These are phyloP conservation scores for Neonectria punicea DNA, from an alignment of 2,329 filamentous ascomycete genomes.

Conservation along the genomic window DNA sequence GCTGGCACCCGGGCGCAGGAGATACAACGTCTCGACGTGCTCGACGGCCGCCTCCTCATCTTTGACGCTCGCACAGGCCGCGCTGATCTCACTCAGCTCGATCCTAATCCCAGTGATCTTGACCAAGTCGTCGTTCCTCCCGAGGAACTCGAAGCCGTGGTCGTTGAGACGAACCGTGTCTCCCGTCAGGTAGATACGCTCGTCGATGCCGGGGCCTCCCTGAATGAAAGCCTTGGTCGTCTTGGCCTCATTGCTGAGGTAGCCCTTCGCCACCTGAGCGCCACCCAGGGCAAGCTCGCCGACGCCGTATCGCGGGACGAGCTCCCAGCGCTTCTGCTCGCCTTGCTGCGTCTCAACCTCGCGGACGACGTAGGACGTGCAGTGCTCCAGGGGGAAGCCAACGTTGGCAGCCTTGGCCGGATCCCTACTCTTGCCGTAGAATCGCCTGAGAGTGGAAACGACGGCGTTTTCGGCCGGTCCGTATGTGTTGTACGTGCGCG, in stretches of 20 bases:
- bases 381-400: conserved; percentile 36
- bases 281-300: conserved; percentile 73
- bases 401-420: conserved; percentile 38
- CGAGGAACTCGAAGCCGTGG: conserved; percentile 36
- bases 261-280: conserved; percentile 52
- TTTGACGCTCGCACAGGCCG: conserved; percentile 31
- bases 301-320: conserved; percentile 65
- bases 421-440: conserved; percentile 33
- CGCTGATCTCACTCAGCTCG: conserved; percentile 44
- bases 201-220: conserved; percentile 24
- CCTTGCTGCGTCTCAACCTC: background rate
- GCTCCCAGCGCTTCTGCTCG: conserved; percentile 27
- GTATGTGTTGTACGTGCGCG: conserved; percentile 40
- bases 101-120: conserved; percentile 41
- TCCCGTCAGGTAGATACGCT: conserved; percentile 47
- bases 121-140: conserved; percentile 36
- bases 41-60: conserved; percentile 47
- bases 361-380: background rate
- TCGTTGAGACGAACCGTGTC: conserved; percentile 45
- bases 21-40: conserved; percentile 49
- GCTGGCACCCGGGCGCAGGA: conserved; percentile 42
- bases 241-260: conserved; percentile 31
- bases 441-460: conserved; percentile 42
- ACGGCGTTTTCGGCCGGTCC: conserved; percentile 43
- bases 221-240: conserved; percentile 32